phyloP scores from a whole-genome alignment of 371 early-diverging fungal species.

The Encephalitozoon cuniculi region DNA sequence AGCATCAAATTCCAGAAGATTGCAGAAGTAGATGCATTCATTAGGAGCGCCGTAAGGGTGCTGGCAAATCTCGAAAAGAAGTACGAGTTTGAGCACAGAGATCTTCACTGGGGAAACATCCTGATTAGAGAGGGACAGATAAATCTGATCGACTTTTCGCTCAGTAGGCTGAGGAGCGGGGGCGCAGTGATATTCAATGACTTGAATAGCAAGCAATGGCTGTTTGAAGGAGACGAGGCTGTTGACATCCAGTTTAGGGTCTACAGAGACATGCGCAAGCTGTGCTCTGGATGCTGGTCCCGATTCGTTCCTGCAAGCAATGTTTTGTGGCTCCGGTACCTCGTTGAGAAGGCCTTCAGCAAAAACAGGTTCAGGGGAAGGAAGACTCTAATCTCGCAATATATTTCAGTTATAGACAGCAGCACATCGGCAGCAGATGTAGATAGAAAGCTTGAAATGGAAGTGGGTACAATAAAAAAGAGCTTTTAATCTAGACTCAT shows the following conservation, averaged over 20 bases:
- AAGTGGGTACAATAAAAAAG: background rate
- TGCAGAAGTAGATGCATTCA: conserved; percentile 63
- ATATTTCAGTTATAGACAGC: background rate
- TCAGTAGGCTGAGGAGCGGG: conserved; percentile 31
- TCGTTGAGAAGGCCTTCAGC: conserved; percentile 22
- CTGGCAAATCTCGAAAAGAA: conserved; percentile 65
- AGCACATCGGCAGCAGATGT: background rate
- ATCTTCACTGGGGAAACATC: conserved; percentile 79
- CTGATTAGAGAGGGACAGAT: conserved; percentile 58
- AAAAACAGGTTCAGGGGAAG: background rate
- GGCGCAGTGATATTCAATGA: conserved; percentile 42
- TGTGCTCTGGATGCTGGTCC: conserved; percentile 62
- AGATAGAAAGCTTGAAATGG: background rate
- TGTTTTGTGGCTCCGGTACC: conserved; percentile 54
- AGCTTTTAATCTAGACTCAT: background rate
- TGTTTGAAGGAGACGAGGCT: conserved; percentile 65
- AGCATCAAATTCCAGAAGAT: conserved; percentile 56
- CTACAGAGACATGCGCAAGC: conserved; percentile 67
- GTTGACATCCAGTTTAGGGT: conserved; percentile 69
- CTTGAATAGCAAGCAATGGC: conserved; percentile 63
- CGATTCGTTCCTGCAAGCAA: conserved; percentile 63
- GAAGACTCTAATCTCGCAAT: background rate
- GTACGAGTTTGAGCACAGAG: conserved; percentile 69
- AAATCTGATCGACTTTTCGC: conserved; percentile 48
- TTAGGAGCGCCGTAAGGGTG: conserved; percentile 63